Evolutionary conservation across 306 rosid genomes (phyloP).

Genomic region (Dalbergia cochinchinensis): DNA sequence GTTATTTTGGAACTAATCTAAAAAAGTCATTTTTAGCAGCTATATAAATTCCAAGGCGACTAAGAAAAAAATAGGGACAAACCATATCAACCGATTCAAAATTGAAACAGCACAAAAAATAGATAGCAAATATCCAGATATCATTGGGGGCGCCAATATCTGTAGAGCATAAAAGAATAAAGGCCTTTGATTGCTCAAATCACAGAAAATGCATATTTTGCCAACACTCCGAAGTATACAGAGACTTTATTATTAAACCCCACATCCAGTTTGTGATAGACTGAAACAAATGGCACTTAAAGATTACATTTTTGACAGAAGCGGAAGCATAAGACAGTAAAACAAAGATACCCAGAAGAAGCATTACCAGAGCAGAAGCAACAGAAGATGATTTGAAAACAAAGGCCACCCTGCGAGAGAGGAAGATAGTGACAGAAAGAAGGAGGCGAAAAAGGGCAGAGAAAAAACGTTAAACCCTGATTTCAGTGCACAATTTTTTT

Average conservation of each 20-base stretch:
- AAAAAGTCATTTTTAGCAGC: neutral
- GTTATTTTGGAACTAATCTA: neutral
- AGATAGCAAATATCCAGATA: neutral
- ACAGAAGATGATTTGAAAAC: neutral
- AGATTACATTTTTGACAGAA: neutral
- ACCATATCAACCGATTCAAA: neutral
- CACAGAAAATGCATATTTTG: neutral
- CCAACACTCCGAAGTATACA: neutral
- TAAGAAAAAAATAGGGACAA: neutral
- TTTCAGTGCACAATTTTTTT: neutral
- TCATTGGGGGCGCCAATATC: neutral
- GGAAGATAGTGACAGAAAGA: neutral
- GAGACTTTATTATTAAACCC: neutral
- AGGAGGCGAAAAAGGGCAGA: neutral
- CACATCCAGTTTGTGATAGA: neutral
- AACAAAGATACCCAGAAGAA: constrained; percentile 4
- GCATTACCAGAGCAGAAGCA: constrained; percentile 38
- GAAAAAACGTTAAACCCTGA: constrained; percentile 49
- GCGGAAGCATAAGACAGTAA: neutral
- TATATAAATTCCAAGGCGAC: constrained; percentile 6
- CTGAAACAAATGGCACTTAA: neutral
- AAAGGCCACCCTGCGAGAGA: neutral
- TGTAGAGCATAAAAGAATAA: neutral
- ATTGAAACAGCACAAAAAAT: constrained; percentile 9
- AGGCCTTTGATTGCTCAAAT: neutral